Evolutionary conservation across 164 flowering plant species (phyloP).

Genomic region (Magnolia sinica): DNA sequence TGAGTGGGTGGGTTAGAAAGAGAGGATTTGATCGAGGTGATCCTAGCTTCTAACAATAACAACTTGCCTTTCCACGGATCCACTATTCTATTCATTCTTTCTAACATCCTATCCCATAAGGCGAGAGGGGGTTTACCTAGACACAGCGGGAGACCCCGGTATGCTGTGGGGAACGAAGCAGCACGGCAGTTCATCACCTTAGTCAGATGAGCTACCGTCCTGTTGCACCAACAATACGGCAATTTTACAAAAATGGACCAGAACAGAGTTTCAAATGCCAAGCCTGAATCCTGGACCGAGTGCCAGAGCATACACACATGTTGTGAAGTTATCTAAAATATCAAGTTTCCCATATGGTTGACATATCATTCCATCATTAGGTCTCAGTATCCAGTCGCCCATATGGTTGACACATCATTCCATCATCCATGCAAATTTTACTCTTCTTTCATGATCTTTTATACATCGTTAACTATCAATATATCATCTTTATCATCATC

Average conservation of each 20-base stretch:
- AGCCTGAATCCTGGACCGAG: not conserved
- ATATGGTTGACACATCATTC: not conserved
- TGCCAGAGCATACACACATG: not conserved
- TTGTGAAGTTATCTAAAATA: not conserved
- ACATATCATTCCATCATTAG: not conserved
- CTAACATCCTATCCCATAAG: too few species aligned
- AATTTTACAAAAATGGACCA: not conserved
- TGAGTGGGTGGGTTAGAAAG: too few species aligned
- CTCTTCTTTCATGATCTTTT: not conserved
- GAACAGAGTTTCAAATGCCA: not conserved
- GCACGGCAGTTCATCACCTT: too few species aligned
- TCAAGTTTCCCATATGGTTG: not conserved
- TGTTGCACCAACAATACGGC: not conserved
- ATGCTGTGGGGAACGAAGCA: too few species aligned
- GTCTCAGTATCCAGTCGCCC: not conserved
- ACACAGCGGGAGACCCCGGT: too few species aligned
- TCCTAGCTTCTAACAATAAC: too few species aligned
- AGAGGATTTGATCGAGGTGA: too few species aligned
- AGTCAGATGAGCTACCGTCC: too few species aligned
- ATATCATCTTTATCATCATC: not conserved
- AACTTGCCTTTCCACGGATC: too few species aligned
- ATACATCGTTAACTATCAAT: not conserved
- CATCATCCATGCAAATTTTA: not conserved
- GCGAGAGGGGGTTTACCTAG: too few species aligned
- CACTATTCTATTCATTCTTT: too few species aligned